Percentiles rank a stretch among this genome's conserved stretches.
Conservation (phyloP, 805 yeast species). For the Ogataea methylovora region DNA sequence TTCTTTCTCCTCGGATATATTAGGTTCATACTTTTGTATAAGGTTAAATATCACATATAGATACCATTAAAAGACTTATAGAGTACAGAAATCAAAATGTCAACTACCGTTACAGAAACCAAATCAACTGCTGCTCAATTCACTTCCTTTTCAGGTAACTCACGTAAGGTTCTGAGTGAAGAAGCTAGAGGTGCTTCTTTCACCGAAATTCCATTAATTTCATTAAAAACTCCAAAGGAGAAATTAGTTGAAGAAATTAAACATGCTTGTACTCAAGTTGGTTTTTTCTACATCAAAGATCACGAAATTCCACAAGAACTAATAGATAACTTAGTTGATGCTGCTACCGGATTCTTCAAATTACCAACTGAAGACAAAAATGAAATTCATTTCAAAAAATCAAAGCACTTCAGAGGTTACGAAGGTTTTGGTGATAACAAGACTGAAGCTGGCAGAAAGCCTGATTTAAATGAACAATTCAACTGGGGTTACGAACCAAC, state of each 20-base stretch:
- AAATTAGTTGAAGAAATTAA: slow-evolving; percentile 7
- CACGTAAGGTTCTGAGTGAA: slow-evolving; percentile 7
- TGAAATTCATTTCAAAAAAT: slow-evolving; percentile 13
- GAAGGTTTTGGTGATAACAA: slow-evolving; percentile 16
- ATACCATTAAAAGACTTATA: neutral
- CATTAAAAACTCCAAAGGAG: slow-evolving; percentile 5
- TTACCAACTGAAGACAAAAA: slow-evolving; percentile 14
- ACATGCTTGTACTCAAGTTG: slow-evolving; percentile 16
- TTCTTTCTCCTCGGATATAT: too few relatives aligned
- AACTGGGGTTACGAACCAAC: slow-evolving; percentile 22
- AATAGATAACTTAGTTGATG: slow-evolving; percentile 13
- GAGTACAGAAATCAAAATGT: neutral
- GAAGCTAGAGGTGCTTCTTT: slow-evolving; percentile 9
- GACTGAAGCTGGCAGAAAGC: slow-evolving; percentile 13
- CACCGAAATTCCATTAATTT: slow-evolving; percentile 11
- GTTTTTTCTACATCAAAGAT: slow-evolving; percentile 24
- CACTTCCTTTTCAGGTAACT: slow-evolving; percentile 10
- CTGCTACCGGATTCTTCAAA: slow-evolving; percentile 18
- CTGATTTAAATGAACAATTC: slow-evolving; percentile 14
- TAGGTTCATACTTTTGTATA: too few relatives aligned
- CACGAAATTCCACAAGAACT: slow-evolving; percentile 19
- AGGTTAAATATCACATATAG: too few relatives aligned
- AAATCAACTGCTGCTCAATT: slow-evolving; percentile 5
- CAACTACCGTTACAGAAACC: neutral
- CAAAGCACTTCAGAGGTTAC: slow-evolving; percentile 12